Evolutionary conservation across 768 basidiomycete genomes (phyloP).

Genomic region (Hypholoma fasciculare): DNA sequence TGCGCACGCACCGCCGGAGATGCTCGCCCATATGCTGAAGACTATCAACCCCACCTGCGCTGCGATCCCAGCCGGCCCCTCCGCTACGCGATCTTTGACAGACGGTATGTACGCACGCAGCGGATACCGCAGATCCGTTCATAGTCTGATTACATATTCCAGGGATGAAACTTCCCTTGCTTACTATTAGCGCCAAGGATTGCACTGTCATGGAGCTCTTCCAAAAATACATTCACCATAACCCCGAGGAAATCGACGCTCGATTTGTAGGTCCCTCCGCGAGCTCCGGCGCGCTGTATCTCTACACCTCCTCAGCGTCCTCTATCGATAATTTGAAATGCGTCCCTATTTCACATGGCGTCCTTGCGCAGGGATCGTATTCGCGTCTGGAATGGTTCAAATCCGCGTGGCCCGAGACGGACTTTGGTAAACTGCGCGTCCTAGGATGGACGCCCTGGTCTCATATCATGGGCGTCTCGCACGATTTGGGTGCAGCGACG

Average conservation of each 20-base stretch:
- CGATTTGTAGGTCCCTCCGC: slow-evolving; percentile 5
- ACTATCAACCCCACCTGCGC: slow-evolving; percentile 22
- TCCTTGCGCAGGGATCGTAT: slow-evolving; percentile 11
- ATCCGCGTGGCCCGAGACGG: background rate
- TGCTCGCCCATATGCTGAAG: slow-evolving; percentile 23
- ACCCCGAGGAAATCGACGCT: slow-evolving; percentile 7
- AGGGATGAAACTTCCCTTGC: slow-evolving; percentile 4
- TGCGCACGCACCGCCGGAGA: slow-evolving; percentile 21
- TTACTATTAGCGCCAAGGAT: slow-evolving; percentile 1
- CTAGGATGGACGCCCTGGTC: slow-evolving; percentile 27
- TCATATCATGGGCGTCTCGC: slow-evolving; percentile 22
- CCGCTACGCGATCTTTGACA: slow-evolving; percentile 8
- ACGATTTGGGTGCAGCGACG: slow-evolving; percentile 17
- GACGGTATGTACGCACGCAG: slow-evolving; percentile 11
- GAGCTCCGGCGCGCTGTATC: slow-evolving; percentile 19
- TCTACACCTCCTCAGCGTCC: slow-evolving; percentile 32
- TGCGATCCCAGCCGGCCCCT: slow-evolving; percentile 16
- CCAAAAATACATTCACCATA: slow-evolving; percentile 20
- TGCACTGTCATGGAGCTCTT: slow-evolving; percentile 20
- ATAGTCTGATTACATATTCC: background rate
- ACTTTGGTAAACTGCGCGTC: slow-evolving; percentile 8
- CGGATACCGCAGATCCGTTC: background rate
- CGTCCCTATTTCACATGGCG: slow-evolving; percentile 24
- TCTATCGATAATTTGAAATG: slow-evolving; percentile 27
- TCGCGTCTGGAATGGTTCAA: slow-evolving; percentile 13